Percentiles rank a stretch among this genome's conserved stretches.
Evolutionary conservation across 129 eudicot species (phyloP).

Genomic region (Scalesia atractyloides): DNA sequence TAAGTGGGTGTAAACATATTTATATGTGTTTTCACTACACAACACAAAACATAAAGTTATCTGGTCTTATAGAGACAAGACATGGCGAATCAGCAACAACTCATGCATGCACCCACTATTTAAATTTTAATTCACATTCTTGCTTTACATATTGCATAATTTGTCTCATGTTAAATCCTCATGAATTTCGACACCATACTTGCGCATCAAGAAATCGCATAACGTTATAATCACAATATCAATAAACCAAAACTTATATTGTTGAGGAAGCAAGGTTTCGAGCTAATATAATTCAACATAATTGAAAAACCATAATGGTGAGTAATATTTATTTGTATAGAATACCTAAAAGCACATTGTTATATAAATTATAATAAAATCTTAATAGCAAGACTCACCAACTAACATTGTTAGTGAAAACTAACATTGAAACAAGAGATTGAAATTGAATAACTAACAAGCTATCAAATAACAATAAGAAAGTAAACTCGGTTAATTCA

Average conservation of each 20-base stretch:
- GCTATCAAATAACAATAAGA: no score
- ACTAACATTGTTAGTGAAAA: no score
- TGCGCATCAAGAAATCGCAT: background rate
- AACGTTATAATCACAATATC: background rate
- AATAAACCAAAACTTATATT: background rate
- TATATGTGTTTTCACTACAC: constrained; percentile 30
- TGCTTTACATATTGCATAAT: constrained; percentile 16
- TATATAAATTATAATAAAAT: no score
- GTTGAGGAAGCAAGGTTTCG: background rate
- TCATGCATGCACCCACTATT: constrained; percentile 37
- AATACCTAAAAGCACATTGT: no score
- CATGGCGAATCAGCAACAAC: constrained; percentile 40
- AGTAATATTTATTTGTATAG: no score
- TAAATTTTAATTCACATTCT: constrained; percentile 6
- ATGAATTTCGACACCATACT: constrained; percentile 6
- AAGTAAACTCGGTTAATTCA: background rate
- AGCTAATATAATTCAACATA: background rate
- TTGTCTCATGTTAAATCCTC: constrained; percentile 27
- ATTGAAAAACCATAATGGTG: no score
- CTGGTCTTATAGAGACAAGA: constrained; percentile 40
- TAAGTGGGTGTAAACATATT: constrained; percentile 20
- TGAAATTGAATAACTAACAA: no score
- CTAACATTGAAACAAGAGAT: no score
- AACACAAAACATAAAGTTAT: constrained; percentile 37
- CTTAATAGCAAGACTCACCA: no score